Base-by-base conservation (phyloP, 2,329 filamentous ascomycete species). In the Ceratocystis alfenasii region DNA sequence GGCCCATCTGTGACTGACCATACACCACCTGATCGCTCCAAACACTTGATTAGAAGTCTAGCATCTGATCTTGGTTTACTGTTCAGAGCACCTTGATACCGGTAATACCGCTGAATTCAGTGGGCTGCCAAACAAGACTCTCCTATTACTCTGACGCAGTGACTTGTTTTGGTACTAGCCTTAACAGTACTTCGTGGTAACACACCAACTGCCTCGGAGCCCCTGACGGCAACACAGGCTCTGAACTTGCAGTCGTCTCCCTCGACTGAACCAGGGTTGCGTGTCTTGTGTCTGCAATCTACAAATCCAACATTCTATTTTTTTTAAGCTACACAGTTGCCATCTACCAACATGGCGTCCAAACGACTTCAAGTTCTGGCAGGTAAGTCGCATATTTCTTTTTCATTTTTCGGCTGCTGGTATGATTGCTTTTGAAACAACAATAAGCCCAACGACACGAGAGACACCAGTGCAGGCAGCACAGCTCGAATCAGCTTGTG, bases 331-430 rank as follows among this genome's bases (percentile, higher is more conserved):
- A 53, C 20, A 53, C 20, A 10, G n/a, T 17, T 5, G 22, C 20
- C 41, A 30, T 41, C 48, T 45, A 48, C 28, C 5, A 55, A 62
- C 22, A 67, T 67, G 66, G 66, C 66, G 25, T 55, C 62, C 28
- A 67, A 67, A 65, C 62, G 66, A 15, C 63, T 67, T 15, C 62
- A 65, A 53, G 63, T 67, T 53, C 66, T 67, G 41, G 57, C 63
- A 46, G 66, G 66, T 67, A 65, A 62, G 66, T 67, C 20, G 15
- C 20, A 55, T 10, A 61, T 53, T 53, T 25, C 15, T 5, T 53
- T 25, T 25, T 53, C 3, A 41, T 41, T 25, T 17, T 33, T 12
- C 25, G 28, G 33, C n/a, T 17, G 30, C 30, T 33, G 55, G 25
- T 59, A 33, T 59, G 28, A 17, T 33, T 20, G 55, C 55, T 59